Percentiles rank a stretch among this genome's conserved stretches.
phyloP scores from a whole-genome alignment of 2,329 filamentous ascomycete genomes.

The Aspergillus sp. region DNA sequence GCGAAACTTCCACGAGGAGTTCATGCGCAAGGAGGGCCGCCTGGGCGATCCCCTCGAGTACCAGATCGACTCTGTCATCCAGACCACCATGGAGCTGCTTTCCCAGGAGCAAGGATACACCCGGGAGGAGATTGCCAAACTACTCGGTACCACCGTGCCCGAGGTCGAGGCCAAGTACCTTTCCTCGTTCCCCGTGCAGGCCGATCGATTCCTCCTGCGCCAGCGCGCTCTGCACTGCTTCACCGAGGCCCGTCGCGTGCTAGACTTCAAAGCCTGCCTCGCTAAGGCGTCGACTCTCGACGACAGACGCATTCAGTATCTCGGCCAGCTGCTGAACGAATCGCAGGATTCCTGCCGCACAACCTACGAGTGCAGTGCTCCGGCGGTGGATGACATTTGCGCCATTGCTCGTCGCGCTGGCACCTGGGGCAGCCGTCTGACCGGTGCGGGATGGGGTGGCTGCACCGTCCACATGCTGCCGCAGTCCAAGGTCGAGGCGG shows the following conservation, averaged over 20 bases:
- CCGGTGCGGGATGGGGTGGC: slow-evolving; percentile 94
- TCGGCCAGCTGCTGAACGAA: slow-evolving; percentile 83
- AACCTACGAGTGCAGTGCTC: slow-evolving; percentile 86
- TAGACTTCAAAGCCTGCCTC: slow-evolving; percentile 79
- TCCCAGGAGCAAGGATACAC: slow-evolving; percentile 82
- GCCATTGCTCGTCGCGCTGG: slow-evolving; percentile 74
- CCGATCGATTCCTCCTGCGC: slow-evolving; percentile 81
- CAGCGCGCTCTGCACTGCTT: slow-evolving; percentile 91
- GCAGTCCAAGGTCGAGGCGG: slow-evolving; percentile 73
- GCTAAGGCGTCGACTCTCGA: slow-evolving; percentile 53
- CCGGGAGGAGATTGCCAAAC: slow-evolving; percentile 74
- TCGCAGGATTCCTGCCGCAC: slow-evolving; percentile 87
- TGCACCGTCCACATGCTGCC: slow-evolving; percentile 93
- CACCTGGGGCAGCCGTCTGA: slow-evolving; percentile 80
- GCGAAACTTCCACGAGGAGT: slow-evolving; percentile 80
- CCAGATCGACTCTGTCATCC: slow-evolving; percentile 73
- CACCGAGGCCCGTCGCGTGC: slow-evolving; percentile 80
- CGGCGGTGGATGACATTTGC: slow-evolving; percentile 89
- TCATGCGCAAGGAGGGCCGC: slow-evolving; percentile 59
- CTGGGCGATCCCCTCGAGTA: slow-evolving; percentile 54
- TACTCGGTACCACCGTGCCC: slow-evolving; percentile 66
- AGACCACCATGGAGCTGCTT: slow-evolving; percentile 69
- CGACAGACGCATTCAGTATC: slow-evolving; percentile 66
- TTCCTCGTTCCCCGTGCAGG: slow-evolving; percentile 83
- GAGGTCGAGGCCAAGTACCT: slow-evolving; percentile 78